A percentile compares a stretch with the other conserved stretches of the same genome.
phyloP scores from a whole-genome alignment of 805 yeast genomes.

The Sporopachydermia lactativora region DNA sequence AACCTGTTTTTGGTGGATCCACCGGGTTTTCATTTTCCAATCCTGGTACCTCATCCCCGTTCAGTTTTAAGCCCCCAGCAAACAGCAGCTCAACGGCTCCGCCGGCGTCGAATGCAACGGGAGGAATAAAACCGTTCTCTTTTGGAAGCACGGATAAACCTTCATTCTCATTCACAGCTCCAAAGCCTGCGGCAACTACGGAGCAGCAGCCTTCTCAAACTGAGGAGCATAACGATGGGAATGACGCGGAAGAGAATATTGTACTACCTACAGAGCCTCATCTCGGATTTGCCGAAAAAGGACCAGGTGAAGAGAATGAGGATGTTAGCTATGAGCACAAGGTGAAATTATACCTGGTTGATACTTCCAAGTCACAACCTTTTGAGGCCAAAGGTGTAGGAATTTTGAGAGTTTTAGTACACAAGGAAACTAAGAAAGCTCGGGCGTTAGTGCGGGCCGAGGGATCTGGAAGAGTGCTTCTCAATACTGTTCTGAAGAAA shows the following conservation, averaged over 20 bases:
- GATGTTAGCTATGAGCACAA: slow-evolving; percentile 45
- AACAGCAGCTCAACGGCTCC: background rate
- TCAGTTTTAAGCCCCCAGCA: background rate
- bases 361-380: slow-evolving; percentile 34
- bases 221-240: slow-evolving; percentile 23
- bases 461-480: slow-evolving; percentile 66
- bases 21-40: slow-evolving; percentile 6
- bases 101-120: background rate
- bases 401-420: slow-evolving; percentile 56
- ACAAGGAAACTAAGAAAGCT: slow-evolving; percentile 43
- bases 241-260: slow-evolving; percentile 34
- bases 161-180: slow-evolving; percentile 8
- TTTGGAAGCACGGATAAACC: slow-evolving; percentile 6
- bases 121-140: slow-evolving; percentile 16
- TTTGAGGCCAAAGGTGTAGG: slow-evolving; percentile 69
- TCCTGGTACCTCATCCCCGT: background rate
- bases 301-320: slow-evolving; percentile 84
- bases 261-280: slow-evolving; percentile 25
- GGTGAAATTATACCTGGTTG: slow-evolving; percentile 54
- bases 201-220: slow-evolving; percentile 8
- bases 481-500: slow-evolving; percentile 49
- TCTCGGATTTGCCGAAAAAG: slow-evolving; percentile 31
- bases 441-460: slow-evolving; percentile 79
- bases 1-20: slow-evolving; percentile 3
- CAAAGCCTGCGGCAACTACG: slow-evolving; percentile 11